Percentiles rank a stretch among this genome's conserved stretches.
phyloP scores from a whole-genome alignment of 2,329 filamentous ascomycete species.

The Ramularia collo-cygni region DNA sequence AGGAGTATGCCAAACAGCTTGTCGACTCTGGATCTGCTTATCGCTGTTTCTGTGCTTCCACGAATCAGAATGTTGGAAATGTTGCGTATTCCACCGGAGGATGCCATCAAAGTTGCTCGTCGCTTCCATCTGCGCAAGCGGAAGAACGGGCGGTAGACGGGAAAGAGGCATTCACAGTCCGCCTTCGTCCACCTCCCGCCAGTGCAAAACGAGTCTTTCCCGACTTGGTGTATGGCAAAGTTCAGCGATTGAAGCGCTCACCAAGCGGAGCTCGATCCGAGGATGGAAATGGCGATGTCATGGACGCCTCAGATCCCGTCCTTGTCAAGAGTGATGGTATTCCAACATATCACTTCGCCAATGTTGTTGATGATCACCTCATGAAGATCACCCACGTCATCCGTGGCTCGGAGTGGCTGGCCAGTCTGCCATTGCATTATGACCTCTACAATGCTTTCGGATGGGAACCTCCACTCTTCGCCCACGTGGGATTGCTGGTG shows the following conservation, averaged over 20 bases:
- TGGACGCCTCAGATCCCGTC: conserved; percentile 72
- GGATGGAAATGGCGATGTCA: conserved; percentile 26
- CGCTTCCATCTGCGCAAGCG: conserved; percentile 60
- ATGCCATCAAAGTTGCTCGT: conserved; percentile 67
- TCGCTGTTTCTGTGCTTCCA: conserved; percentile 75
- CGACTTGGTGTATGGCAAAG: conserved; percentile 73
- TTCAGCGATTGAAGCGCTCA: conserved; percentile 38
- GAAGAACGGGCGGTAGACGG: conserved; percentile 56
- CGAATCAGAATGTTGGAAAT: conserved; percentile 47
- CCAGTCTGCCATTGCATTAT: conserved; percentile 77
- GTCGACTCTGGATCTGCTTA: conserved; percentile 71
- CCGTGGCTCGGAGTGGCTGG: conserved; percentile 91
- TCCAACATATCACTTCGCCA: conserved; percentile 95
- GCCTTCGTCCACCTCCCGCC: conserved; percentile 59
- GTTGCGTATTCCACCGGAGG: conserved; percentile 53
- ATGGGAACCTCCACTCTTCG: conserved; percentile 43
- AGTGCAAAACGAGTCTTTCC: conserved; percentile 55
- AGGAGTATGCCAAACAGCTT: conserved; percentile 61
- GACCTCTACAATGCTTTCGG: conserved; percentile 46
- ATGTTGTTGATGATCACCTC: conserved; percentile 89
- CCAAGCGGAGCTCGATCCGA: conserved; percentile 24
- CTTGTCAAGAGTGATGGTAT: conserved; percentile 85
- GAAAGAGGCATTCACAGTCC: conserved; percentile 68
- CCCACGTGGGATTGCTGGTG: conserved; percentile 44
- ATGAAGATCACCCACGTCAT: conserved; percentile 97